Evolutionary conservation across 768 basidiomycete genomes (phyloP), one percentile per base, ranked within the genome.

Genomic region (Leccinellum rugosiceps): DNA sequence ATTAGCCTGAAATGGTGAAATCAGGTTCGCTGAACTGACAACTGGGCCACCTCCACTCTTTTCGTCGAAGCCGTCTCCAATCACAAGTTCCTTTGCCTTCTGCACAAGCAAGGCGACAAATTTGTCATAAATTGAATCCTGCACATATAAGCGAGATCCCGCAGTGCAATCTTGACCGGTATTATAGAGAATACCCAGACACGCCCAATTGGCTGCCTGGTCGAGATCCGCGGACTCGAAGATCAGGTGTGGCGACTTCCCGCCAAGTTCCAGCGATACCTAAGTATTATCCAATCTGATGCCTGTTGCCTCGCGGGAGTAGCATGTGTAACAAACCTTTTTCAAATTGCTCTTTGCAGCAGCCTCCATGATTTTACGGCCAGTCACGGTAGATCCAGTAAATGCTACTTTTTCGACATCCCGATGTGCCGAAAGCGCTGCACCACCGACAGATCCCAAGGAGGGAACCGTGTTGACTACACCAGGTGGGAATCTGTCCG

Each of bases 331-430:
- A 59, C 65, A 17, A 52, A 82, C 94, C 80, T 96, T 96, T 75
- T 98, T 98, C 61, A 98, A 74, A 75, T 98, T 98, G 64, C 88
- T 91, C 71, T 88, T 87, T 8, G 95, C 92, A 2, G 95, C 92
- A 14, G 95, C 93, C 67, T 88, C 85, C 85, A 94, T 88, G 67
- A 98, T 85, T 67, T 88, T 90, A 23, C 94, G 83, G 23, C 96
- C 96, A 5, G 93, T 95, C 55, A 83, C 68, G 14, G 94, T 95
- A 34, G 90, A 93, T 47, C 96, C 96, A 9, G 96, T 98, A 73
- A 98, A 97, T 2, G 95, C 94, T 59, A 98, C 82, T 74, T 97
- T 96, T 77, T 97, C 92, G 48, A 98, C 88, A 62, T 88, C 90
- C 55, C 71, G 80, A 73, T 98, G 96, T 11, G 82, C 72, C 6